These are phyloP conservation scores for Coleophoma cylindrospora DNA, from an alignment of 2,329 filamentous ascomycete genomes.

Conservation along the genomic window DNA sequence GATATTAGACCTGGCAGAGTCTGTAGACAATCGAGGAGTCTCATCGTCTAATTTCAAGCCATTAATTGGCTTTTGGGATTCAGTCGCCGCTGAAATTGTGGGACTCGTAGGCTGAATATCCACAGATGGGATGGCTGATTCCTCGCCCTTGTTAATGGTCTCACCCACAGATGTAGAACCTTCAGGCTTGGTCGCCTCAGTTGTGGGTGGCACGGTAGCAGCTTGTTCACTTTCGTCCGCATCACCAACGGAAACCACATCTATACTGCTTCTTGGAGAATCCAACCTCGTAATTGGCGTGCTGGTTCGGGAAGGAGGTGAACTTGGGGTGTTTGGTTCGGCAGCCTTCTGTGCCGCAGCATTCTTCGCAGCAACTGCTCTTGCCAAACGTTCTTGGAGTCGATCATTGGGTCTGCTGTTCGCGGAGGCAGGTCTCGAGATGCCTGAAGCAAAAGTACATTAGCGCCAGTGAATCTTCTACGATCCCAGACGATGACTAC, in stretches of 20 bases:
- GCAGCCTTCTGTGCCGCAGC: slow-evolving; percentile 34
- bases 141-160: not conserved
- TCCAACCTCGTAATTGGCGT: slow-evolving; percentile 43
- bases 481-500: no score
- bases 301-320: slow-evolving; percentile 42
- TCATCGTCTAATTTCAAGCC: slow-evolving; percentile 8
- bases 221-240: slow-evolving; percentile 7
- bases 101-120: no score
- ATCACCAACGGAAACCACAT: slow-evolving; percentile 25
- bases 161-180: not conserved
- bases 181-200: not conserved
- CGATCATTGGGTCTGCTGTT: slow-evolving; percentile 67
- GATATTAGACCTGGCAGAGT: slow-evolving; percentile 20
- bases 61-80: slow-evolving; percentile 5
- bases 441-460: slow-evolving; percentile 26
- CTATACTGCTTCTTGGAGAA: slow-evolving; percentile 37
- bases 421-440: slow-evolving; percentile 61
- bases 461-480: not conserved
- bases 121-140: no score
- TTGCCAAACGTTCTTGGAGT: slow-evolving; percentile 83
- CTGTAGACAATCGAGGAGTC: slow-evolving; percentile 17
- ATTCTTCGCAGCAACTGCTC: slow-evolving; percentile 74
- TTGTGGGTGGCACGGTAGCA: no score
- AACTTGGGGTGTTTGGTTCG: slow-evolving; percentile 40
- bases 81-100: no score